phyloP scores from a whole-genome alignment of 2,329 filamentous ascomycete genomes.

The Microsporum audouinii region DNA sequence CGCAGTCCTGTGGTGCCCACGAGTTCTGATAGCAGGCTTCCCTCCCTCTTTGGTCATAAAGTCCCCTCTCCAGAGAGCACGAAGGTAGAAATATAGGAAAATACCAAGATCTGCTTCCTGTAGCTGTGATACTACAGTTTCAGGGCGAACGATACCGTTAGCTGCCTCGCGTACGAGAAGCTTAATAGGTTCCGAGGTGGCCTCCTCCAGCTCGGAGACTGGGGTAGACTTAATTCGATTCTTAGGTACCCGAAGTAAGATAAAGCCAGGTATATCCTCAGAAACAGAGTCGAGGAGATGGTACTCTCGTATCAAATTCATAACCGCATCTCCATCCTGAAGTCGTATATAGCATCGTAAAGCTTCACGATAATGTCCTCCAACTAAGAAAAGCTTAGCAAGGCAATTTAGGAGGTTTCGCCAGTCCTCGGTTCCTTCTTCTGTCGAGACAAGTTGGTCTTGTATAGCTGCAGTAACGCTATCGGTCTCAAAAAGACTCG shows the following conservation, averaged over 20 bases:
- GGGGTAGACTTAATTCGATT: constrained; percentile 56
- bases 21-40: constrained; percentile 25
- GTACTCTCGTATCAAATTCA: constrained; percentile 73
- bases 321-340: constrained; percentile 81
- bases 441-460: constrained; percentile 65
- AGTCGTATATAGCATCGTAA: constrained; percentile 79
- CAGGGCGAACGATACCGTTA: constrained; percentile 70
- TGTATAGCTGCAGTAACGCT: constrained; percentile 69
- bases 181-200: constrained; percentile 71
- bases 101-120: constrained; percentile 53
- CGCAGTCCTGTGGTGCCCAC: constrained; percentile 29
- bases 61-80: constrained; percentile 70
- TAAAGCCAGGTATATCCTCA: constrained; percentile 81
- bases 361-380: constrained; percentile 70
- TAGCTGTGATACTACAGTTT: constrained; percentile 68
- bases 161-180: constrained; percentile 84
- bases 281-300: constrained; percentile 81
- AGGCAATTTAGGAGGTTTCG: constrained; percentile 76
- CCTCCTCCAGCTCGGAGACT: constrained; percentile 60
- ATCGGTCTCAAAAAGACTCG: constrained; percentile 69
- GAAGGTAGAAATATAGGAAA: constrained; percentile 87
- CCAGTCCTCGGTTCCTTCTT: constrained; percentile 76
- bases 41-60: constrained; percentile 37
- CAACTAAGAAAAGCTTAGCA: constrained; percentile 72
- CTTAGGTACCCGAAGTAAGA: constrained; percentile 71